Conservation (phyloP, 768 basidiomycete genomes). For the Leccinellum luteum region DNA sequence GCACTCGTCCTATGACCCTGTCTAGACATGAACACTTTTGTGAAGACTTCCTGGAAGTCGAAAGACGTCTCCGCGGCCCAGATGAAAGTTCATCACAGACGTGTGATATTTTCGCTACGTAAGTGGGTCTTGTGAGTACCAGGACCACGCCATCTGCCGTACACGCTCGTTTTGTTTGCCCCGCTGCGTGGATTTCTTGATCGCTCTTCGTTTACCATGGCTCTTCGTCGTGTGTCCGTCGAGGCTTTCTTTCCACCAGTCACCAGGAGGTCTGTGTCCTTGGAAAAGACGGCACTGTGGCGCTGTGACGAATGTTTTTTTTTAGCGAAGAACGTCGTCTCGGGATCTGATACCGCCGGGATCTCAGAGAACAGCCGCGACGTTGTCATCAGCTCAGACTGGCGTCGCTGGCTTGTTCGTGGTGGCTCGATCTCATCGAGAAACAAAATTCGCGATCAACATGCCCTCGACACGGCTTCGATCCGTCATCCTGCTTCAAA, state of each 20-base stretch:
- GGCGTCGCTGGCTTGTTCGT: background rate
- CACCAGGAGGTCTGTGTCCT: background rate
- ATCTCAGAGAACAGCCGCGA: background rate
- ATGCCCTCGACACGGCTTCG: background rate
- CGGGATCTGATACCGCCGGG: background rate
- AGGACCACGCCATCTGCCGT: background rate
- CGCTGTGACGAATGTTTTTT: background rate
- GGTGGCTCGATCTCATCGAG: background rate
- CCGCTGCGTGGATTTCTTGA: background rate
- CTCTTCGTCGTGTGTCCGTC: background rate
- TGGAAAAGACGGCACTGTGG: background rate
- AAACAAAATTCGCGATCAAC: background rate
- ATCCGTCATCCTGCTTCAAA: background rate
- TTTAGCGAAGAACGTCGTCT: background rate
- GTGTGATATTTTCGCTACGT: background rate
- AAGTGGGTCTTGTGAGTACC: background rate
- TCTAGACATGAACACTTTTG: slow-evolving; percentile 2
- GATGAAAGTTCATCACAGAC: background rate
- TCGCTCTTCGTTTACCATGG: background rate
- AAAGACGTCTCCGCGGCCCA: slow-evolving; percentile 8
- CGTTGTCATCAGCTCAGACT: background rate
- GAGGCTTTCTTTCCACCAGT: background rate
- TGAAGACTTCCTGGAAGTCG: background rate
- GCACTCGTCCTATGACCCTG: background rate
- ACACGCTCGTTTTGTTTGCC: background rate